Evolutionary conservation across 805 yeast species (phyloP), one percentile per base, ranked within the genome.

Genomic region (Saccharomycopsis sp.): DNA sequence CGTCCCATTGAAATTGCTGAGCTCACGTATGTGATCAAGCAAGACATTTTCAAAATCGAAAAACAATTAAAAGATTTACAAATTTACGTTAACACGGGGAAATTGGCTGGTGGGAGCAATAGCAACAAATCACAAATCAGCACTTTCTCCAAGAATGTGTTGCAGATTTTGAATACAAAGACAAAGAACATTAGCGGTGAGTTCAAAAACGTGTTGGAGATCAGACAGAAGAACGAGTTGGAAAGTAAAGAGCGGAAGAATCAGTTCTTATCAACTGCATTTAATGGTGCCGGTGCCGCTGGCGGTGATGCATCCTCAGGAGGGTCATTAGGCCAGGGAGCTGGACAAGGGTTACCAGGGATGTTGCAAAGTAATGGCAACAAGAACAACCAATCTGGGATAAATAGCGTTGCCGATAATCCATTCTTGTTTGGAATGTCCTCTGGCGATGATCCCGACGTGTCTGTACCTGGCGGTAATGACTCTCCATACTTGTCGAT

Each of bases 1-100:
- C 79, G 82, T 50, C 96, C 97, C 1, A 79, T 85, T 12, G 97
- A 92, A 56, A 85, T 92, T 48, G 84, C 88, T 16, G 96, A 92
- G 58, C 66, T 92, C 49, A 88, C 98, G 0, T 83, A 79, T 51
- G 80, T 87, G 31, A 72, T 73, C 49, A 73, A 74, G 52, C 96
- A 92, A 58, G 94, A 83, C 53, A 77, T 92, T 38, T 78, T 87
- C 55, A 75, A 76, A 50, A 76, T 92, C 48, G 94, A 84, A 53
- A 76, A 79, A 53, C 70, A 69, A 47, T 68, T 83, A 49, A 77
- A 76, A 52, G 74, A 67, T 41, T 62, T 80, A 45, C 86, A 80
- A 56, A 61, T 62, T 44, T 71, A 63, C 50, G 68, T 68, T 49
- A 71, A 69, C 23, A 56, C 53, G 4, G 64, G 58, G 10, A 52